Percentiles rank a stretch among this genome's conserved stretches.
Conservation (phyloP, 371 early-diverging fungal species). For the Amoeboradix gromovi region DNA sequence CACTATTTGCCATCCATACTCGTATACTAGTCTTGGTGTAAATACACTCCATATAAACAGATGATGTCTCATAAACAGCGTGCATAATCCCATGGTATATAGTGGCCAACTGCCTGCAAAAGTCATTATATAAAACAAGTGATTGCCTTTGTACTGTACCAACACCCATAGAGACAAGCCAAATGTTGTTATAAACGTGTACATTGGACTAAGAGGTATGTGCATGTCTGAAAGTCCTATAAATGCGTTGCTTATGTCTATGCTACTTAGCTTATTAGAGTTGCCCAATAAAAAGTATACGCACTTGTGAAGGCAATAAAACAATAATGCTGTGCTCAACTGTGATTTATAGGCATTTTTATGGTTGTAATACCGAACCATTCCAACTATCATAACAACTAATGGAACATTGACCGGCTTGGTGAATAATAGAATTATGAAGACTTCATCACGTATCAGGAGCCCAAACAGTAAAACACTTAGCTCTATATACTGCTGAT, state of each 20-base stretch:
- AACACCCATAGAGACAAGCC: not conserved
- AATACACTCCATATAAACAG: slow-evolving; percentile 60
- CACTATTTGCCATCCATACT: slow-evolving; percentile 5
- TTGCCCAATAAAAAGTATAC: slow-evolving; percentile 21
- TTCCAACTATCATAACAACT: not conserved
- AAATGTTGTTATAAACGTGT: not conserved
- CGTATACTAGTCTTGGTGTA: slow-evolving; percentile 47
- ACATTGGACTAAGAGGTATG: slow-evolving; percentile 8
- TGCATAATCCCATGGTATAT: slow-evolving; percentile 23
- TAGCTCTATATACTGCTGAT: not conserved
- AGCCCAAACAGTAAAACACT: not conserved
- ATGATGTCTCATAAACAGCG: slow-evolving; percentile 31
- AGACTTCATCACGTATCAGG: not conserved
- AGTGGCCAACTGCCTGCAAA: slow-evolving; percentile 19
- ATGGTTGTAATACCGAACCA: not conserved
- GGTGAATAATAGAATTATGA: not conserved
- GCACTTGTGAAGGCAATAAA: not conserved
- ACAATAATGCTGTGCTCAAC: not conserved
- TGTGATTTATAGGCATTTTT: not conserved
- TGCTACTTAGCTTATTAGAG: slow-evolving; percentile 40
- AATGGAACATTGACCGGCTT: not conserved
- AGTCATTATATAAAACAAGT: slow-evolving; percentile 9
- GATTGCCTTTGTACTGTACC: not conserved
- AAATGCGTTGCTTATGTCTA: slow-evolving; percentile 44
- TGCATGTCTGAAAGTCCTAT: slow-evolving; percentile 34